Evolutionary conservation across 306 rosid species (phyloP), one percentile per base, ranked within the genome.

Genomic region (Castanea mollissima): DNA sequence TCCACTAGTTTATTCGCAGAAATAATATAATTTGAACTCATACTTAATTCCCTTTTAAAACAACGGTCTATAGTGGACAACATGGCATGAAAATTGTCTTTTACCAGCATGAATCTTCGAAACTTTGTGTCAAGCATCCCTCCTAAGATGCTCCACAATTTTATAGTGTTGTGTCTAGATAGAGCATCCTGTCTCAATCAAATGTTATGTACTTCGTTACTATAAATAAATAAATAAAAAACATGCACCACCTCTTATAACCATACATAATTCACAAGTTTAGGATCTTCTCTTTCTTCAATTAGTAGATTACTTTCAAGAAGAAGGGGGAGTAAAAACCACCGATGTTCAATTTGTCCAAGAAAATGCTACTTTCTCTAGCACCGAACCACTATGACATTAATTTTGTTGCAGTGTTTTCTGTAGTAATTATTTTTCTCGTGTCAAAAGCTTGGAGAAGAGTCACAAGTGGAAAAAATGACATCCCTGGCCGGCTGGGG

Each of bases 401-500:
- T 31, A 65, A 70, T 73, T 15, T 84, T 60, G 85, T 77, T 14
- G 81, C 85, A 69, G 64, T 82, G 62, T 5, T 87, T 74, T 69
- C 83, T 44, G 20, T 92, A 63, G 90, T 76, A 74, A 59, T 76
- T 64, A 79, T 85, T 44, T 79, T 85, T 78, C 79, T 88, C 1
- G 72, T 83, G 69, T 75, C 89, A 41, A 85, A 76, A 85, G 88
- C 85, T 69, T 82, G 90, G 83, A 84, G 79, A 83, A 79, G 74
- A 76, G 75, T 57, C 38, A 18, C 27, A 46, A 80, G 38, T 29
- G 64, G 55, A 57, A 78, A 80, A 76, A 76, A 81, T 60, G 77
- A 13, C 7, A 85, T 92, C 72, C 94, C 91, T 55, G 97, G 97
- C 27, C 35, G 84, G 32, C 81, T 90, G 73, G 94, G 97, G 77